These are phyloP conservation scores for Chenopodium quinoa DNA, from an alignment of 148 eudicot genomes.

Conservation along the genomic window DNA sequence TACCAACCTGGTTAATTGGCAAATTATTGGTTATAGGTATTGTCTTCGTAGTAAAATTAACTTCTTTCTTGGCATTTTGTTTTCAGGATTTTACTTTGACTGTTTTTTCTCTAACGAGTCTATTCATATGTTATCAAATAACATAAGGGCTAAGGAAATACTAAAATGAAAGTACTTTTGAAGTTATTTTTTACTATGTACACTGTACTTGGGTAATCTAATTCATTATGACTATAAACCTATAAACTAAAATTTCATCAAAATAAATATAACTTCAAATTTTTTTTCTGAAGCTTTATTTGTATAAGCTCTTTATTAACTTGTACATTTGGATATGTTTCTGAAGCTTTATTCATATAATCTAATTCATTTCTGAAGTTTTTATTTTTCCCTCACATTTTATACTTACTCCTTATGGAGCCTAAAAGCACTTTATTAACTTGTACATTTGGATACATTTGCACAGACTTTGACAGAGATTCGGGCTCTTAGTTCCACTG, in stretches of 20 bases:
- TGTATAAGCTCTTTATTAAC: too few species aligned
- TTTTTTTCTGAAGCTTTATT: too few species aligned
- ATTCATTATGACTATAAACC: too few species aligned
- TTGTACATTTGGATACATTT: constrained; percentile 22
- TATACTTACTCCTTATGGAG: neutral
- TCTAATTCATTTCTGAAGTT: neutral
- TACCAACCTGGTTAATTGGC: too few species aligned
- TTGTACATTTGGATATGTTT: too few species aligned
- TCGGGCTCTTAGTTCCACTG: constrained; percentile 56
- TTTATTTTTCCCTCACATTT: neutral
- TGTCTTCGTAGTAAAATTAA: neutral
- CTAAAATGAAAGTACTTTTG: neutral
- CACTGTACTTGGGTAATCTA: neutral
- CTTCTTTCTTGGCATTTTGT: neutral
- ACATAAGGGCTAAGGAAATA: neutral
- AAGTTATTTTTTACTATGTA: too few species aligned
- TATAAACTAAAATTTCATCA: too few species aligned
- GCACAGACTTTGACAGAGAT: constrained; percentile 66
- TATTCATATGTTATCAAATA: too few species aligned
- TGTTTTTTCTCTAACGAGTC: too few species aligned
- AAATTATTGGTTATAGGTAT: neutral
- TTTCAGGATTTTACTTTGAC: neutral
- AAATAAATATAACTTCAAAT: too few species aligned
- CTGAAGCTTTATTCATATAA: neutral
- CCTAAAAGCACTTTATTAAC: constrained; percentile 8